Evolutionary conservation across 1,284 basidiomycete species (phyloP), one percentile per base, ranked within the genome.

Genomic region (Heterobasidion parviporum): DNA sequence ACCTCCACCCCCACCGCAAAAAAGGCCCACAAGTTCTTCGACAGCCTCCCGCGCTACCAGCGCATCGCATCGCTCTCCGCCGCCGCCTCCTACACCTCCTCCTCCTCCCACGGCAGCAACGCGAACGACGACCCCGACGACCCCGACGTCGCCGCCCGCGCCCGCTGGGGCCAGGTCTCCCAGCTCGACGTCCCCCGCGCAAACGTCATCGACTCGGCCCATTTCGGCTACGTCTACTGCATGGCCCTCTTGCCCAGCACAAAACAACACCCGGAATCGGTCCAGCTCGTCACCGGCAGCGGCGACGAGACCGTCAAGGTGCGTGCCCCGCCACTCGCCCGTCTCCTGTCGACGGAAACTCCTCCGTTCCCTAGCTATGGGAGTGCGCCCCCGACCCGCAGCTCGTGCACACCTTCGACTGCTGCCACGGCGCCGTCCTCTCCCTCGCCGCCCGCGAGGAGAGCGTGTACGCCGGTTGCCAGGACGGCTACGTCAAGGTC

Each of bases 141-240:
- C 55, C 8, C 50, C 44, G 56, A 58, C 33, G 48, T 50, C 12
- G 26, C 5, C 26, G 26, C 26, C 26, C 26, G 26, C 26, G 26
- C 26, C 26, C 26, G 26, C 26, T 26, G 26, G 26, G 26, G 26
- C 26, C 34, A 45, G 0, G 16, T 16, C 36, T 20, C 33, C 41
- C 51, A 10, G 10, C 41, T 36, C 10, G 47, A 51, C 0, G 67
- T 68, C 43, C 65, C 69, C 12, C 53, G 63, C 8, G 64, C 65
- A 54, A 88, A 89, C 61, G 85, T 92, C 16, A 75, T 93, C 36
- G 85, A 90, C 61, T 89, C 90, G 2, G 95, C 94, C 1, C 95
- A 98, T 69, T 94, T 85, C 68, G 95, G 95, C 9, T 98, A 98
- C 67, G 81, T 98, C 14, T 98, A 98, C 67, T 92, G 89, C 61